phyloP scores from a whole-genome alignment of 1,284 basidiomycete species.

The Cryptococcus sp. region DNA sequence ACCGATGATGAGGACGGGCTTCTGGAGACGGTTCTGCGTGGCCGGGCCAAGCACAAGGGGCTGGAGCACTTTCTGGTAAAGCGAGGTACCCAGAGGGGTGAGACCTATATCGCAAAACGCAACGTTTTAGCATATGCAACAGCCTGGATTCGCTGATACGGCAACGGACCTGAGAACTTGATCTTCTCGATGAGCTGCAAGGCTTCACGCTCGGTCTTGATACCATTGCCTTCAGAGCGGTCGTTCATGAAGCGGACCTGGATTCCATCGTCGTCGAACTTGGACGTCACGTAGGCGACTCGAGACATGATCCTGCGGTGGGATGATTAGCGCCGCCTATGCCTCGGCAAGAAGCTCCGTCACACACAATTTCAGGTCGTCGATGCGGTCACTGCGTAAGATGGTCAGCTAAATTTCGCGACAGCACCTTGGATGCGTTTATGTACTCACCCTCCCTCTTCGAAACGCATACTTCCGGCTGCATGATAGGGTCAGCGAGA shows the following conservation, averaged over 20 bases:
- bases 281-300: conserved; percentile 53
- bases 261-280: conserved; percentile 58
- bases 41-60: conserved; percentile 55
- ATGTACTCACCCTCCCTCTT: conserved; percentile 34
- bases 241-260: conserved; percentile 57
- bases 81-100: conserved; percentile 53
- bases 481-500: too few species aligned
- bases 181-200: conserved; percentile 51
- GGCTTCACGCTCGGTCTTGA: conserved; percentile 52
- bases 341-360: conserved; percentile 23
- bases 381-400: conserved; percentile 45
- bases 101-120: conserved; percentile 31
- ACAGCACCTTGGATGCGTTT: too few species aligned
- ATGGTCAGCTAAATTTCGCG: too few species aligned
- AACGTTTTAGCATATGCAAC: background rate
- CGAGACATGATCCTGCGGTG: conserved; percentile 43
- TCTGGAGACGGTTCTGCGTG: conserved; percentile 47
- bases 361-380: conserved; percentile 53
- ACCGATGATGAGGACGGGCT: conserved; percentile 55
- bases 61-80: conserved; percentile 55
- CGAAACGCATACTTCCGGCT: conserved; percentile 53
- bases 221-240: conserved; percentile 53
- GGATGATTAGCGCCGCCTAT: background rate
- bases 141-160: background rate
- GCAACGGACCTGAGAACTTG: conserved; percentile 53